A percentile compares a stretch with the other conserved stretches of the same genome.
Evolutionary conservation across 2,329 filamentous ascomycete genomes (phyloP).

Genomic region (Trichoderma guizhouense): DNA sequence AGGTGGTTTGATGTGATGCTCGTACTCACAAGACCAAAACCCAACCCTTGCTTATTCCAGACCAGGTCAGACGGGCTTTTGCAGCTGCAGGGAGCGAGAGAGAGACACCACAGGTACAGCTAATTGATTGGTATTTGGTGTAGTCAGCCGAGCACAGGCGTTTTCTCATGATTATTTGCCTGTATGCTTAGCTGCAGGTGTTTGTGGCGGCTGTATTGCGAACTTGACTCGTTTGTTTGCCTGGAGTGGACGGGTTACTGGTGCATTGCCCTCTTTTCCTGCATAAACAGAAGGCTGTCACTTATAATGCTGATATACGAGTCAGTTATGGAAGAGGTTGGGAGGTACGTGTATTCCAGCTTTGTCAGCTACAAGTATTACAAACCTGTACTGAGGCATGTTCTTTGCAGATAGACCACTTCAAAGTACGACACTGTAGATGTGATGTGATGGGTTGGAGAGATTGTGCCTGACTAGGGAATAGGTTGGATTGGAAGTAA

Average conservation of each 20-base stretch:
- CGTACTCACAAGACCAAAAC: conserved; percentile 8
- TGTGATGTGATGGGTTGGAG: neutral
- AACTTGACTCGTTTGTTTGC: neutral
- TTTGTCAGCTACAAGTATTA: neutral
- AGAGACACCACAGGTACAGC: neutral
- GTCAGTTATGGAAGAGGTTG: neutral
- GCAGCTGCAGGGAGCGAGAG: conserved; percentile 19
- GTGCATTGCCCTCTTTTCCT: neutral
- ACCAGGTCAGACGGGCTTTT: conserved; percentile 22
- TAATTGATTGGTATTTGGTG: neutral
- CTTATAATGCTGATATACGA: neutral
- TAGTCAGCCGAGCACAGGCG: neutral
- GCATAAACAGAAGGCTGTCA: neutral
- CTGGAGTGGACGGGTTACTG: neutral
- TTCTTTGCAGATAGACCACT: neutral
- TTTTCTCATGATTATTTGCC: neutral
- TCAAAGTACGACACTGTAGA: neutral
- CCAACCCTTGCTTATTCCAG: conserved; percentile 15
- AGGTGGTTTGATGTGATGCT: neutral
- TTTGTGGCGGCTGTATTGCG: neutral
- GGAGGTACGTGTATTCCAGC: neutral
- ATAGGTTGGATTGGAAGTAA: neutral
- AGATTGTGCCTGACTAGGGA: neutral
- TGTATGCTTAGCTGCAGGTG: neutral
- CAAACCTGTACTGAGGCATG: neutral